Evolutionary conservation across 768 basidiomycete species (phyloP).

Genomic region (Pisolithus sp.): DNA sequence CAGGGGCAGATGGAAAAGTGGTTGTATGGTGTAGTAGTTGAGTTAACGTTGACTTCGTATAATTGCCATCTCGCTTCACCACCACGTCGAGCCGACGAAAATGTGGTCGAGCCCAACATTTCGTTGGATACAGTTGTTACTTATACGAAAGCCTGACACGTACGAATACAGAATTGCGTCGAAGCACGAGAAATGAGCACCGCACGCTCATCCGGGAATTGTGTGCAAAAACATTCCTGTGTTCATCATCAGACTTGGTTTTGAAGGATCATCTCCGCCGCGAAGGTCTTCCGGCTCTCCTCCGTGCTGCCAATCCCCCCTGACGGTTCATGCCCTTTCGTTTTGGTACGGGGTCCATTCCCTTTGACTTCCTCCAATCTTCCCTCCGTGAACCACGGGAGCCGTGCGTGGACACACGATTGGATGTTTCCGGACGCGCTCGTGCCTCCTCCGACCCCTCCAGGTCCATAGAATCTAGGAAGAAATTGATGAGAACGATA

Average conservation of each 20-base stretch:
- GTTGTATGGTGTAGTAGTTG: constrained; percentile 79
- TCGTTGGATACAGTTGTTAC: no score
- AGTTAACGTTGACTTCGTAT: constrained; percentile 10
- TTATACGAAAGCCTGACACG: no score
- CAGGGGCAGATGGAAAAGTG: constrained; percentile 87
- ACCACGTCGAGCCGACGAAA: no score
- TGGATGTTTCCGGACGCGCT: constrained; percentile 22
- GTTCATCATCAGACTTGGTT: no score
- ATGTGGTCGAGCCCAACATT: no score
- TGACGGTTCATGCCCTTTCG: constrained; percentile 60
- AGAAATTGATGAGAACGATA: not conserved
- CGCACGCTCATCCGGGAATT: no score
- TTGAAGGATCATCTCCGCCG: constrained; percentile 50
- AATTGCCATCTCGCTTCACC: constrained; percentile 12
- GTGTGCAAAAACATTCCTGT: no score
- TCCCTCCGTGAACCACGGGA: constrained; percentile 71
- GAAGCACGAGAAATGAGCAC: no score
- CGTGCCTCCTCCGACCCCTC: constrained; percentile 29
- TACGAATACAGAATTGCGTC: no score
- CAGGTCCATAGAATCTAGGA: constrained; percentile 47
- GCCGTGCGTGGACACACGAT: constrained; percentile 73
- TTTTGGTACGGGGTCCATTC: constrained; percentile 48
- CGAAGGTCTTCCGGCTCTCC: constrained; percentile 65
- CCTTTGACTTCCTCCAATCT: constrained; percentile 78
- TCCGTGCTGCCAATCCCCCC: constrained; percentile 50